Percentiles rank a stretch among this genome's conserved stretches.
phyloP scores from a whole-genome alignment of 345 rosid genomes.

The Pugionium cornutum region DNA sequence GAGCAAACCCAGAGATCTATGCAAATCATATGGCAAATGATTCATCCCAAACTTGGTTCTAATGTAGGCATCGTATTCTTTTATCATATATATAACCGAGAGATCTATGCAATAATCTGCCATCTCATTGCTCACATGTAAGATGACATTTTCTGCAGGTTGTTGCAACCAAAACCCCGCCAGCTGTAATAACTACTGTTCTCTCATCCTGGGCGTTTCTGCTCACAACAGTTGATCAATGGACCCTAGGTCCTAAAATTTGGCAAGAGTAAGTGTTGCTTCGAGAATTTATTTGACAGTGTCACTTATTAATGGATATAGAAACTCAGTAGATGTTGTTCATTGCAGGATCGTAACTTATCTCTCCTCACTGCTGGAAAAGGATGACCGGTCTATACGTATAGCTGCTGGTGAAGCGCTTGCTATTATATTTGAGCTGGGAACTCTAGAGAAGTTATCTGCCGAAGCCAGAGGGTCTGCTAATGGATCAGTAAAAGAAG shows the following conservation, averaged over 20 bases:
- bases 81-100: conserved; percentile 5
- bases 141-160: conserved; percentile 49
- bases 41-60: conserved; percentile 80
- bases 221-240: conserved; percentile 61
- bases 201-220: conserved; percentile 96
- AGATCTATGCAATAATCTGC: neutral
- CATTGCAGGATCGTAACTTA: conserved; percentile 70
- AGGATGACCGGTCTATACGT: conserved; percentile 85
- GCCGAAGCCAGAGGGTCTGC: conserved; percentile 45
- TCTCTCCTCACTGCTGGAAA: conserved; percentile 69
- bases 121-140: neutral
- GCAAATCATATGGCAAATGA: conserved; percentile 89
- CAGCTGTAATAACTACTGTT: conserved; percentile 60
- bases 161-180: conserved; percentile 59
- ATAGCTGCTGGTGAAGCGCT: conserved; percentile 96
- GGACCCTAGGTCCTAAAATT: conserved; percentile 60
- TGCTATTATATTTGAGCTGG: conserved; percentile 75
- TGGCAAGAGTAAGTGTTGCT: conserved; percentile 67
- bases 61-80: conserved; percentile 54
- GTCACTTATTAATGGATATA: neutral
- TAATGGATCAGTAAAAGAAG: conserved; percentile 49
- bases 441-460: conserved; percentile 66
- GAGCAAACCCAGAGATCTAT: conserved; percentile 77
- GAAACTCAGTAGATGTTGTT: neutral
- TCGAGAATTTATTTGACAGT: neutral